These are phyloP conservation scores for Avena eriantha DNA, from an alignment of 176 grass and related monocot genomes.

Conservation along the genomic window DNA sequence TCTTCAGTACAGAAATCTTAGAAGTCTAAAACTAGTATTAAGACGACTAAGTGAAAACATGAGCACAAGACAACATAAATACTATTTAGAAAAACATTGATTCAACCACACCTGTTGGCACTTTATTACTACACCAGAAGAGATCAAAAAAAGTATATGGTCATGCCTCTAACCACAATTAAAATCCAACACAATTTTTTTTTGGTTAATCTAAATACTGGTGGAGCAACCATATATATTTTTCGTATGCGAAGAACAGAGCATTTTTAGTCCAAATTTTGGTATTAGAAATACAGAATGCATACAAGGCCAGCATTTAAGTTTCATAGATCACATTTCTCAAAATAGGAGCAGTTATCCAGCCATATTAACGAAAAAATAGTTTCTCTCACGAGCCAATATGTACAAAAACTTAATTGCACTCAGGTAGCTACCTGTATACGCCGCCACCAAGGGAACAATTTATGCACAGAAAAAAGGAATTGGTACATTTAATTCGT, in stretches of 20 bases:
- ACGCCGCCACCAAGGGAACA: not conserved
- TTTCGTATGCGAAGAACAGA: not conserved
- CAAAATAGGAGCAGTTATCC: not conserved
- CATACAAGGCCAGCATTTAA: not conserved
- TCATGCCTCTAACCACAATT: not conserved
- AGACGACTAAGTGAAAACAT: not conserved
- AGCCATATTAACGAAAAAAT: not conserved
- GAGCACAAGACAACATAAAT: not conserved
- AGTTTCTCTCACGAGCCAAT: not conserved
- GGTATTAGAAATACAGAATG: not conserved
- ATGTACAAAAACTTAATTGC: not conserved
- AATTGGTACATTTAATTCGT: not conserved
- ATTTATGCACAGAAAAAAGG: not conserved
- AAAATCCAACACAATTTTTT: not conserved
- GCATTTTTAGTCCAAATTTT: not conserved
- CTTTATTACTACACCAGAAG: not conserved
- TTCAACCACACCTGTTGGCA: not conserved
- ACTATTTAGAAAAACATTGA: slow-evolving; percentile 9
- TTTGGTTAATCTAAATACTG: not conserved
- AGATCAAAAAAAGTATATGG: not conserved
- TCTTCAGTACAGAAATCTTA: not conserved
- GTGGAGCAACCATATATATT: not conserved
- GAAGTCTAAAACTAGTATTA: slow-evolving; percentile 15
- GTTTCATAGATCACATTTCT: not conserved
- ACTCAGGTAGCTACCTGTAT: not conserved